Percentiles rank a stretch among this genome's conserved stretches.
Conservation (phyloP, 192 early-diverging fungal genomes). For the Chytriomyces sp. region DNA sequence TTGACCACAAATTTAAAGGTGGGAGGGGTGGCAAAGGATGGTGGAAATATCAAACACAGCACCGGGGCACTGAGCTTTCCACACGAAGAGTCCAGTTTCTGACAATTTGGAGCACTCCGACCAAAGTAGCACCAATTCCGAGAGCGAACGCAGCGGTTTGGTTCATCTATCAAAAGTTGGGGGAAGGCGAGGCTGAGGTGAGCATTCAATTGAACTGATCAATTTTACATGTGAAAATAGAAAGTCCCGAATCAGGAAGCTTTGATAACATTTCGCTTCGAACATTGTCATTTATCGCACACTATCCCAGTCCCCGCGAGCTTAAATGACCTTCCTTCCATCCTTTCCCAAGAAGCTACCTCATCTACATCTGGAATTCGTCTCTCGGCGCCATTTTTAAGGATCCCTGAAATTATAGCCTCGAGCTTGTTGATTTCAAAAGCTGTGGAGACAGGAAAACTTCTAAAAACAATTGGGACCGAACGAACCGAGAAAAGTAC, state of each 20-base stretch:
- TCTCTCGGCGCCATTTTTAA: conserved; percentile 20
- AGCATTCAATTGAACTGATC: too few species aligned
- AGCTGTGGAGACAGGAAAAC: conserved; percentile 18
- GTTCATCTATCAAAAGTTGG: conserved; percentile 30
- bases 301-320: conserved; percentile 2
- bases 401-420: conserved; percentile 38
- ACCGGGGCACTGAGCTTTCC: not conserved
- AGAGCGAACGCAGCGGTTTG: conserved; percentile 44
- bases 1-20: too few species aligned
- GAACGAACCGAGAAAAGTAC: not conserved
- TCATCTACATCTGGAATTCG: not conserved
- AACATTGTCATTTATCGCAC: conserved; percentile 39
- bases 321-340: not conserved
- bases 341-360: not conserved
- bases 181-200: not conserved
- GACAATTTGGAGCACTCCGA: conserved; percentile 42
- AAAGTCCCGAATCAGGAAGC: too few species aligned
- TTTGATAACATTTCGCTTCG: conserved; percentile 31
- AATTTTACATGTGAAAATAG: too few species aligned
- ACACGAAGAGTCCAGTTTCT: conserved; percentile 31
- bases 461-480: not conserved
- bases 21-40: conserved; percentile 23
- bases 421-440: conserved; percentile 29
- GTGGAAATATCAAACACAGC: conserved; percentile 31
- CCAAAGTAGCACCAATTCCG: conserved; percentile 34